Conservation (phyloP, 768 basidiomycete genomes). For the Cantharellus cinnabarinus region DNA sequence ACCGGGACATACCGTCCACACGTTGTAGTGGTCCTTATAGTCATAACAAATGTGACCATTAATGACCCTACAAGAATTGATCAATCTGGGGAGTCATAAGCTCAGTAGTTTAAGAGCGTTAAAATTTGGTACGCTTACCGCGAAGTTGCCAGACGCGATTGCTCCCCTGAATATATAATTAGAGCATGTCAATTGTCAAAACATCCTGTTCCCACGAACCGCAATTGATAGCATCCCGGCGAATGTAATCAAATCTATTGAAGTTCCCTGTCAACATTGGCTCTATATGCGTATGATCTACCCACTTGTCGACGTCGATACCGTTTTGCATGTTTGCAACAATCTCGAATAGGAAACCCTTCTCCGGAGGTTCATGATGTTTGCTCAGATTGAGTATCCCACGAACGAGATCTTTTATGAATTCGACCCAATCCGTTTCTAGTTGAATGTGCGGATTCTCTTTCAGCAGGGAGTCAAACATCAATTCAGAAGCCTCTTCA, state of each 20-base stretch:
- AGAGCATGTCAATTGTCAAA: neutral
- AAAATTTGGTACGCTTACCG: neutral
- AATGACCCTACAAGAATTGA: constrained; percentile 55
- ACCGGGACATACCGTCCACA: constrained; percentile 27
- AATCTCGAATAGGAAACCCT: constrained; percentile 63
- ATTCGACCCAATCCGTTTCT: constrained; percentile 26
- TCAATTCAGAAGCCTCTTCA: constrained; percentile 63
- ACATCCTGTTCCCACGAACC: neutral
- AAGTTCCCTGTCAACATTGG: neutral
- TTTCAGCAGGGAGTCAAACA: constrained; percentile 50
- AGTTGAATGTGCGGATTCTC: constrained; percentile 32
- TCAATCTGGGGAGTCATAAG: constrained; percentile 26
- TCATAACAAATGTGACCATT: constrained; percentile 59
- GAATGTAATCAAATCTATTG: constrained; percentile 60
- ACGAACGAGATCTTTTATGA: constrained; percentile 63
- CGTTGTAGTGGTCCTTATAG: constrained; percentile 58
- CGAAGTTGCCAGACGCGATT: neutral
- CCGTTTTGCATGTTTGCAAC: constrained; percentile 68
- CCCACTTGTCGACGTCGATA: constrained; percentile 70
- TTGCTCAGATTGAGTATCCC: constrained; percentile 25
- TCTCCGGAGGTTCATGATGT: constrained; percentile 22
- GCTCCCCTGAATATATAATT: neutral
- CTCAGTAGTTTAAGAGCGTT: neutral
- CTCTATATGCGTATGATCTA: neutral
- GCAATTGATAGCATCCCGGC: constrained; percentile 31